Evolutionary conservation across 2,329 filamentous ascomycete genomes (phyloP).

Genomic region (Colletotrichum sp.): DNA sequence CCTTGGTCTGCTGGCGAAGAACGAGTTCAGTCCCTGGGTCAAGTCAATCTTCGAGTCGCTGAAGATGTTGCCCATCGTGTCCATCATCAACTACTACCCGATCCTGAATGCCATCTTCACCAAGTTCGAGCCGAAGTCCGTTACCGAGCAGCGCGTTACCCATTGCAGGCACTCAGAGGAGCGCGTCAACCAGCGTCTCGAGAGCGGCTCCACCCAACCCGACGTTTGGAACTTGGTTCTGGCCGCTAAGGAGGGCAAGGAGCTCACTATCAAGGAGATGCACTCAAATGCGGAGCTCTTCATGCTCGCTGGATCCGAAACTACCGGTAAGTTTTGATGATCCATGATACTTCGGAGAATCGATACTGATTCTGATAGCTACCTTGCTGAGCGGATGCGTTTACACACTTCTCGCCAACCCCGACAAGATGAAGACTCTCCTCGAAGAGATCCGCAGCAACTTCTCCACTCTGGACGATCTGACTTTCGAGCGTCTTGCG

Average conservation of each 20-base stretch:
- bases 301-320: conserved; percentile 36
- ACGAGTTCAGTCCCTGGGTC: conserved; percentile 27
- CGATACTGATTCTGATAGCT: conserved; percentile 30
- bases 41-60: conserved; percentile 27
- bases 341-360: too few species aligned
- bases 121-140: conserved; percentile 26
- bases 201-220: conserved; percentile 26
- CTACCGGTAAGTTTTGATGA: conserved; percentile 30
- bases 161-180: conserved; percentile 27
- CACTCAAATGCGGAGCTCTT: conserved; percentile 22
- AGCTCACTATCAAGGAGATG: conserved; percentile 16
- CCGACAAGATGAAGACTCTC: conserved; percentile 32
- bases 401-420: conserved; percentile 33
- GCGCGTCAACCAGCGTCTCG: conserved; percentile 32
- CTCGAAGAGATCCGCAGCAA: conserved; percentile 39
- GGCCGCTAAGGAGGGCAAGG: conserved; percentile 21
- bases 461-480: conserved; percentile 38
- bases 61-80: conserved; percentile 25
- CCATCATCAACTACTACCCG: conserved; percentile 29
- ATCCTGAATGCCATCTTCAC: conserved; percentile 23
- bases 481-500: conserved; percentile 34
- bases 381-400: conserved; percentile 30
- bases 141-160: conserved; percentile 22
- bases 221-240: conserved; percentile 30
- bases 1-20: conserved; percentile 20